A percentile compares a stretch with the other conserved stretches of the same genome.
Conservation (phyloP, 2,329 filamentous ascomycete genomes). For the Exophiala sp. region DNA sequence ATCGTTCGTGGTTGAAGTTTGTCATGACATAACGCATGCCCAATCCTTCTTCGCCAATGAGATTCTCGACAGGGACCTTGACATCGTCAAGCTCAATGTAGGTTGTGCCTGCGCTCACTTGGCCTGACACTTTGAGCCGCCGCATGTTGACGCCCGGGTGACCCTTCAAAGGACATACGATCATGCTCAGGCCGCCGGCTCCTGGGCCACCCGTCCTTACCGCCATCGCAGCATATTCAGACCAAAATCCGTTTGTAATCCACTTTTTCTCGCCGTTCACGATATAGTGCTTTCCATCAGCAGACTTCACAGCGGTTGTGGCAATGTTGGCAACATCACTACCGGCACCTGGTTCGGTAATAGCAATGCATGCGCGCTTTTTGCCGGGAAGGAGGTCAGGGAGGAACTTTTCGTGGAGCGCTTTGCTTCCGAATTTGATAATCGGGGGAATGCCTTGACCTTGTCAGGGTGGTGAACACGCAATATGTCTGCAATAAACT, state of each 20-base stretch:
- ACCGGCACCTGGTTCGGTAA: constrained; percentile 72
- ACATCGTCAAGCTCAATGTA: constrained; percentile 75
- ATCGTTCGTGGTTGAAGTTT: constrained; percentile 75
- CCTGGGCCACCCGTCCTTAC: constrained; percentile 68
- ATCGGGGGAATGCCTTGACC: constrained; percentile 63
- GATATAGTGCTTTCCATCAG: constrained; percentile 65
- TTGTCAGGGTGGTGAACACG: neutral
- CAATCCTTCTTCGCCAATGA: constrained; percentile 65
- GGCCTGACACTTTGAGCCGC: constrained; percentile 63
- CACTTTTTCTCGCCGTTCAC: constrained; percentile 71
- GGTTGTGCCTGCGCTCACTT: constrained; percentile 64
- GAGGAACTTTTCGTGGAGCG: constrained; percentile 63
- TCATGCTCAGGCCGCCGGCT: constrained; percentile 59
- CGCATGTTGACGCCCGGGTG: constrained; percentile 66
- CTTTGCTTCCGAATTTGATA: constrained; percentile 61
- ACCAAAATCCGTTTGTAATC: constrained; percentile 73
- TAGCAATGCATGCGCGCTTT: constrained; percentile 70
- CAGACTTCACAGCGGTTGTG: constrained; percentile 61
- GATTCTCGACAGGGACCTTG: constrained; percentile 64
- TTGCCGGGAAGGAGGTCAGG: constrained; percentile 65
- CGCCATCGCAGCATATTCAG: constrained; percentile 66
- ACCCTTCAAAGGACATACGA: constrained; percentile 67
- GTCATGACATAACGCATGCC: constrained; percentile 73
- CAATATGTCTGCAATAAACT: neutral
- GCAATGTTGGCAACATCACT: constrained; percentile 70